Evolutionary conservation across 1,284 basidiomycete species (phyloP).

Genomic region (Cutaneotrichosporon daszewskae): DNA sequence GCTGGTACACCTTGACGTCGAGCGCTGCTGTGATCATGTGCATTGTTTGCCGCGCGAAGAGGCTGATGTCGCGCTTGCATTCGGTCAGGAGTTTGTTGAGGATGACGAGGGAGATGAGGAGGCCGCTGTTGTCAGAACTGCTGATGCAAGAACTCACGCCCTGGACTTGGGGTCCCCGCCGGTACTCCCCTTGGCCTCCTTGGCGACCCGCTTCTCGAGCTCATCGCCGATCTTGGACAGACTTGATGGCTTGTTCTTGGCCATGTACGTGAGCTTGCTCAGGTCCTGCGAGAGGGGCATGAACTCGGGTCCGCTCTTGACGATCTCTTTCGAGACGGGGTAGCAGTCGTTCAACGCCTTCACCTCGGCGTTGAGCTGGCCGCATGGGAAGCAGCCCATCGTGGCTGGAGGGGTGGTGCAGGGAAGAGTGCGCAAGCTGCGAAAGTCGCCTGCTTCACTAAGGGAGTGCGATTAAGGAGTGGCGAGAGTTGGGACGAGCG

Average conservation of each 20-base stretch:
- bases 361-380: conserved; percentile 29
- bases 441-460: too few relatives aligned
- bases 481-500: neutral
- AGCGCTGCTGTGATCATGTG: conserved; percentile 66
- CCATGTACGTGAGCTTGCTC: conserved; percentile 86
- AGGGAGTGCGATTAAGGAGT: neutral
- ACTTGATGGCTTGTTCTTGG: conserved; percentile 81
- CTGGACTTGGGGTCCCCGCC: conserved; percentile 68
- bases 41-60: conserved; percentile 74
- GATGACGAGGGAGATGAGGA: conserved; percentile 82
- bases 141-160: conserved; percentile 58
- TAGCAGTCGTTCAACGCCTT: conserved; percentile 81
- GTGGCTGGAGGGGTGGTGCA: neutral
- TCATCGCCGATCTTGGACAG: conserved; percentile 77
- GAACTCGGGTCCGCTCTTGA: conserved; percentile 63
- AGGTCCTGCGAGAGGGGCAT: conserved; percentile 84
- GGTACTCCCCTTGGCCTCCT: conserved; percentile 64
- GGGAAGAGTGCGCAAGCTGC: neutral
- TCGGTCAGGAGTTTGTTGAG: conserved; percentile 79
- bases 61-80: conserved; percentile 77
- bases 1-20: conserved; percentile 52
- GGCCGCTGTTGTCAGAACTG: conserved; percentile 53
- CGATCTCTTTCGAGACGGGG: conserved; percentile 71
- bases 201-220: conserved; percentile 68
- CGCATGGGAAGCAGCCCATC: conserved; percentile 36